A percentile compares a stretch with the other conserved stretches of the same genome.
Evolutionary conservation across 192 early-diverging fungal species (phyloP).

Genomic region (Rhizoclosmatium globosum): DNA sequence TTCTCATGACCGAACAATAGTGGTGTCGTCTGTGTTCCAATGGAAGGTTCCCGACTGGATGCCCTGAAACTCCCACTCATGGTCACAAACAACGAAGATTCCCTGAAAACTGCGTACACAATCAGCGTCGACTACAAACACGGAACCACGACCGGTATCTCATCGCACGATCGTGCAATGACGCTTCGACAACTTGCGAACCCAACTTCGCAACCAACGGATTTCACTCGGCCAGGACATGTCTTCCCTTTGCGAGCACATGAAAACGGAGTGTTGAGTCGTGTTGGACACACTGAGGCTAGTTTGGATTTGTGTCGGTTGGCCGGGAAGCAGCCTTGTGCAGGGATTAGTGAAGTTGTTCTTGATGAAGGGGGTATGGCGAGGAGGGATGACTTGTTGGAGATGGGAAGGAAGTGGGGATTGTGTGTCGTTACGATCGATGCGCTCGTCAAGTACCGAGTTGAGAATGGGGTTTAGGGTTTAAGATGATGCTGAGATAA

Average conservation of each 20-base stretch:
- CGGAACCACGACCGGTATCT: slow-evolving; percentile 95
- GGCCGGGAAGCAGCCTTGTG: slow-evolving; percentile 81
- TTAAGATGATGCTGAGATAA: no score
- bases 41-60: slow-evolving; percentile 79
- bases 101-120: slow-evolving; percentile 93
- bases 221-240: slow-evolving; percentile 92
- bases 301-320: slow-evolving; percentile 87
- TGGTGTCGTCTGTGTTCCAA: slow-evolving; percentile 92
- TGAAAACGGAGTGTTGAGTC: slow-evolving; percentile 81
- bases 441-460: slow-evolving; percentile 82
- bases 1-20: slow-evolving; percentile 46
- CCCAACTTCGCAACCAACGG: slow-evolving; percentile 61
- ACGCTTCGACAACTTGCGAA: slow-evolving; percentile 84
- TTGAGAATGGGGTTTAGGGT: slow-evolving; percentile 35
- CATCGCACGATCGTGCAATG: slow-evolving; percentile 85
- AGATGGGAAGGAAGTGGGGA: slow-evolving; percentile 84
- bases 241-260: slow-evolving; percentile 90
- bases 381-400: slow-evolving; percentile 86
- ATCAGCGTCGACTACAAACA: slow-evolving; percentile 85
- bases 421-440: slow-evolving; percentile 91
- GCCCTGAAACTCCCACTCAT: slow-evolving; percentile 90
- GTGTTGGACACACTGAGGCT: slow-evolving; percentile 96
- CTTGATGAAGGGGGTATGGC: slow-evolving; percentile 95
- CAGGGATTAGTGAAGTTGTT: slow-evolving; percentile 93
- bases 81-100: slow-evolving; percentile 89